These are phyloP conservation scores for Wilcoxina mikolae DNA, from an alignment of 495 filamentous ascomycete genomes.

Conservation along the genomic window DNA sequence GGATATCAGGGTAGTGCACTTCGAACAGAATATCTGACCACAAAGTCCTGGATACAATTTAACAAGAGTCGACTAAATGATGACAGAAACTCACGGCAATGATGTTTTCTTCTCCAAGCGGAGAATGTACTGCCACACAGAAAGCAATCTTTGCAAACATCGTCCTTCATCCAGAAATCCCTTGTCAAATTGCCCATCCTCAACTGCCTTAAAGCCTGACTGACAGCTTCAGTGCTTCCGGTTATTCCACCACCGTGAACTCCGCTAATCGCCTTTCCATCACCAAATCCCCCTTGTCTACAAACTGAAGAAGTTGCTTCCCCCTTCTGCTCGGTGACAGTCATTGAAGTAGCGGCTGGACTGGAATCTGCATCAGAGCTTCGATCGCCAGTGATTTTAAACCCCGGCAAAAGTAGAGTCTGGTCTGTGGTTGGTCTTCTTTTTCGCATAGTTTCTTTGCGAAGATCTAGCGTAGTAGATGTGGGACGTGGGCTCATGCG, in stretches of 20 bases:
- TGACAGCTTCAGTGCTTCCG: constrained; percentile 45
- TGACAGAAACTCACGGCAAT: constrained; percentile 52
- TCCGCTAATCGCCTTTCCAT: constrained; percentile 14
- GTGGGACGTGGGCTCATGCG: neutral
- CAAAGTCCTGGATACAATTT: constrained; percentile 38
- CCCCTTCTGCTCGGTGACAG: constrained; percentile 11
- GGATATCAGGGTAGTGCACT: constrained; percentile 80
- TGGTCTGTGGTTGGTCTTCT: constrained; percentile 20
- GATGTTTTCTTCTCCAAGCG: constrained; percentile 90
- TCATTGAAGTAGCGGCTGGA: constrained; percentile 21
- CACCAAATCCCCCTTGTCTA: constrained; percentile 18
- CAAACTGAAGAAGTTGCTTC: constrained; percentile 17
- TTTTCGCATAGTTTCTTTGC: constrained; percentile 15
- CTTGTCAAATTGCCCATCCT: constrained; percentile 74
- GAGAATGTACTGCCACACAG: constrained; percentile 77
- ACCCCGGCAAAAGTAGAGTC: constrained; percentile 22
- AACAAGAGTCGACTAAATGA: neutral
- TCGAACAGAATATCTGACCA: constrained; percentile 94
- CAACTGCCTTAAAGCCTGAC: constrained; percentile 49
- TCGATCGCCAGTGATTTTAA: constrained; percentile 18
- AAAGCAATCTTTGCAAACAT: constrained; percentile 96
- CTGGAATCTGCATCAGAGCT: constrained; percentile 24
- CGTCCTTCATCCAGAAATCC: constrained; percentile 99
- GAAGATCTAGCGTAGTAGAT: neutral
- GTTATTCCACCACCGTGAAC: constrained; percentile 19